Base-by-base conservation (phyloP, 2,329 filamentous ascomycete genomes). In the Pseudogymnoascus sp. region DNA sequence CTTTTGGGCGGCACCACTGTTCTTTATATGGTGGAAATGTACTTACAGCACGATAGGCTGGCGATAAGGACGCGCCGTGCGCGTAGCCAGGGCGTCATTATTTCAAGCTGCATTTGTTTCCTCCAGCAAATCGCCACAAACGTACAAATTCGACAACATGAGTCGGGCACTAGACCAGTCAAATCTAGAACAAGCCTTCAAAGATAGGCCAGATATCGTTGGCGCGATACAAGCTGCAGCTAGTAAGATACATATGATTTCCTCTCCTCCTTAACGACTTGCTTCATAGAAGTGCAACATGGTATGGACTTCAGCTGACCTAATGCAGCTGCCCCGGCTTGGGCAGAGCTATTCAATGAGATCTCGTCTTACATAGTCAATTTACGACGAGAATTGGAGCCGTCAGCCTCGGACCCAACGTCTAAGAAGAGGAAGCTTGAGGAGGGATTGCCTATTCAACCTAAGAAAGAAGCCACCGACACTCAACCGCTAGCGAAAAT, bases 331-430 rank as follows among this genome's bases (percentile, higher is more conserved):
- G 62, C 37, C 10, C 63, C 63, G 34, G 59, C 34, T 25, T 56
- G 44, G 59, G 68, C 72, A 44, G 73, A 73, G 65, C 66, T 74
- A 5, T 74, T 74, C 64, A 74, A 74, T 61, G 67, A 73, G 50
- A 74, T 74, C 34, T 73, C 72, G 12, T 61, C 67, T 7, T 67
- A 73, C 61, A 63, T 74, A 60, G 67, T 23, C 38, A 37, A 46
- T 21, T 53, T 65, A 37, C 44, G 66, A 50, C 66, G 56, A 18
- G 61, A 69, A 10, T 40, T 64, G 10, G 44, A 65, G 6, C 18
- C 65, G 7, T 59, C 60, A 18, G 59, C 50, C n/a, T 65, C 67
- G 61, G 70, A 72, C 46, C 71, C 68, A 18, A 67, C 66, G 23
- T 65, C 69, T 7, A 74, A 74, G 64, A 74, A 74, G 62, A 64